These are phyloP conservation scores for Diaporthe vexans DNA, from an alignment of 2,329 filamentous ascomycete species.

Conservation along the genomic window DNA sequence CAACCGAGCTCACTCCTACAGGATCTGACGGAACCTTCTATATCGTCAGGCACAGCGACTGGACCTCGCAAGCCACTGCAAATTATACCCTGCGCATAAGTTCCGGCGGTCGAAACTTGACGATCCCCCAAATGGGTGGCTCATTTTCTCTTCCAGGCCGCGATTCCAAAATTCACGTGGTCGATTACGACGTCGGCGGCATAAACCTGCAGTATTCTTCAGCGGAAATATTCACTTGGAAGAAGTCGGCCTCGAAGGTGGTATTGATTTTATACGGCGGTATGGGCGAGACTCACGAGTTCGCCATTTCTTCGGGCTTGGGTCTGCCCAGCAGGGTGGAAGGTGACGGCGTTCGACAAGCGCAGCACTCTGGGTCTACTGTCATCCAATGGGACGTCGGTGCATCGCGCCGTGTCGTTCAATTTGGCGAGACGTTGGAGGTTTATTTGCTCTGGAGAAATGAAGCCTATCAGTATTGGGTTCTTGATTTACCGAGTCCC, in stretches of 20 bases:
- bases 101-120: conserved; percentile 64
- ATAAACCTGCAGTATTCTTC: conserved; percentile 74
- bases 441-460: conserved; percentile 66
- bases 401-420: conserved; percentile 47
- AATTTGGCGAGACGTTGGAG: conserved; percentile 59
- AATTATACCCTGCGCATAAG: conserved; percentile 74
- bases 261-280: conserved; percentile 76
- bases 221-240: conserved; percentile 79
- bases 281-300: conserved; percentile 73
- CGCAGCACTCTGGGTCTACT: conserved; percentile 40
- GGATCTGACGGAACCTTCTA: conserved; percentile 75
- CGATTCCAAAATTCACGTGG: conserved; percentile 77
- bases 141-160: conserved; percentile 70
- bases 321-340: not conserved
- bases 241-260: conserved; percentile 73
- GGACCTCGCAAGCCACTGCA: conserved; percentile 67
- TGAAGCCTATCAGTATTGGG: conserved; percentile 78
- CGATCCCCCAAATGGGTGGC: conserved; percentile 69
- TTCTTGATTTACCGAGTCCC: conserved; percentile 61
- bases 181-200: conserved; percentile 74
- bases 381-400: conserved; percentile 50
- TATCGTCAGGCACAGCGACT: conserved; percentile 76
- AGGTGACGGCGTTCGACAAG: conserved; percentile 43
- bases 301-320: conserved; percentile 58
- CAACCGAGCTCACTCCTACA: conserved; percentile 70